Base-by-base conservation (phyloP, 352 stramenopile genomes). In the Globisporangium heterothallicum region DNA sequence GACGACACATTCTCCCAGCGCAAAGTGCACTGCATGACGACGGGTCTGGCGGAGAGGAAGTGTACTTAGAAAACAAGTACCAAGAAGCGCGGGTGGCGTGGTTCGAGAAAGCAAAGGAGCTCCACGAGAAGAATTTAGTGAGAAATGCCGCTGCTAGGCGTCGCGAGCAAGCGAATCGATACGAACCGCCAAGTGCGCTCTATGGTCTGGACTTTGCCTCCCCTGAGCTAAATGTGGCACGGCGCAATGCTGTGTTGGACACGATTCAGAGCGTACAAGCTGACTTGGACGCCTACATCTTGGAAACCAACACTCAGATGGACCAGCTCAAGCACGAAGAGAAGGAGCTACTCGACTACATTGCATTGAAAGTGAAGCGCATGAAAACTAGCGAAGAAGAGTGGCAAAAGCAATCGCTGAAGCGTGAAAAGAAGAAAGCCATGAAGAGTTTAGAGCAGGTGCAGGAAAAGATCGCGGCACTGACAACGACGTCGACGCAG, bases 381-480 rank as follows among this genome's bases (percentile, higher is more conserved):
- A 82, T 93, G 58, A 87, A 88, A 47, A 68, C 59, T 13, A 88
- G 75, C 18, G 75, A 81, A 5, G 78, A 93, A 48, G 82, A 88
- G 42, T 93, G 82, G 78, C 82, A 93, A 42, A 81, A 81, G 35
- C 82, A 91, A 42, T 86, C 82, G 34, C 58, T 93, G 13, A 86
- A 91, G 58, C 75, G 81, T 9, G 82, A 91, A 22, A 81, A 76
- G 49, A 93, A 93, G 65, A 91, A 88, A 42, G 79, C 82, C 8
- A 70, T 70, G 40, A 85, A 79, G 40, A 87, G 71, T 4, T 60
- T 88, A 2, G 60, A 70, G 3, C 61, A 74, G 21, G 61, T 89
- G 22, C 65, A 88, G 57, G 59, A 79, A 19, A 79, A 75, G 44
- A 59, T 86, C 24, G 36, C 56, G 6, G 43, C 32, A 2, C 54